These are phyloP conservation scores for Phoma sp. DNA, from an alignment of 2,329 filamentous ascomycete genomes.

Conservation along the genomic window DNA sequence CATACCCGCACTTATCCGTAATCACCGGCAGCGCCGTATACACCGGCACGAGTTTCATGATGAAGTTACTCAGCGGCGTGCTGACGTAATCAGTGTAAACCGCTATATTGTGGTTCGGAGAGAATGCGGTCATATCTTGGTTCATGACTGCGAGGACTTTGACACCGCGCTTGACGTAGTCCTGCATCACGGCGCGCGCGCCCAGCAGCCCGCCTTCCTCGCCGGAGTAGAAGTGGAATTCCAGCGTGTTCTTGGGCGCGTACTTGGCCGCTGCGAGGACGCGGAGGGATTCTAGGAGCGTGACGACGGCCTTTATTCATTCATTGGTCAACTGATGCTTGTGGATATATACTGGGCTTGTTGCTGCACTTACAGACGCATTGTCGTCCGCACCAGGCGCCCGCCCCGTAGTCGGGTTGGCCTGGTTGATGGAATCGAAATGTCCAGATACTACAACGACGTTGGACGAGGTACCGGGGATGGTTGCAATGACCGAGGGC, in stretches of 20 bases:
- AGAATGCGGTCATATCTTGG: slow-evolving; percentile 87
- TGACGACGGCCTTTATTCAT: slow-evolving; percentile 55
- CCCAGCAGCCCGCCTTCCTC: slow-evolving; percentile 85
- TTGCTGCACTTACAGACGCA: slow-evolving; percentile 82
- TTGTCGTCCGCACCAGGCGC: slow-evolving; percentile 93
- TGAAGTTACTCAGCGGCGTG: slow-evolving; percentile 50
- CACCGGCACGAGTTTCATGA: slow-evolving; percentile 42
- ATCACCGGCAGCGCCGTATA: slow-evolving; percentile 67
- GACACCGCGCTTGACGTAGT: slow-evolving; percentile 65
- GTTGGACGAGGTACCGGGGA: slow-evolving; percentile 79
- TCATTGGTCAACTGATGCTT: no score
- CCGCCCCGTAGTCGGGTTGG: slow-evolving; percentile 76
- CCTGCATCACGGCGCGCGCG: slow-evolving; percentile 81
- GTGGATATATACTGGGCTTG: slow-evolving; percentile 43
- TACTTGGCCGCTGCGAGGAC: slow-evolving; percentile 75
- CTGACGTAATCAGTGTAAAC: slow-evolving; percentile 80
- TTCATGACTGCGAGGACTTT: slow-evolving; percentile 91
- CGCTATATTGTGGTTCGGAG: slow-evolving; percentile 67
- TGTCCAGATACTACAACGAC: slow-evolving; percentile 87
- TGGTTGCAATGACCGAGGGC: slow-evolving; percentile 84
- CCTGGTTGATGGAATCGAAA: slow-evolving; percentile 92
- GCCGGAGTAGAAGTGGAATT: slow-evolving; percentile 96
- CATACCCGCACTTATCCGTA: slow-evolving; percentile 83
- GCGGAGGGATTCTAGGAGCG: slow-evolving; percentile 85
- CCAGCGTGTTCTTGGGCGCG: slow-evolving; percentile 77